Evolutionary conservation across 768 basidiomycete genomes (phyloP).

Genomic region (Boletus vinaceobasis): DNA sequence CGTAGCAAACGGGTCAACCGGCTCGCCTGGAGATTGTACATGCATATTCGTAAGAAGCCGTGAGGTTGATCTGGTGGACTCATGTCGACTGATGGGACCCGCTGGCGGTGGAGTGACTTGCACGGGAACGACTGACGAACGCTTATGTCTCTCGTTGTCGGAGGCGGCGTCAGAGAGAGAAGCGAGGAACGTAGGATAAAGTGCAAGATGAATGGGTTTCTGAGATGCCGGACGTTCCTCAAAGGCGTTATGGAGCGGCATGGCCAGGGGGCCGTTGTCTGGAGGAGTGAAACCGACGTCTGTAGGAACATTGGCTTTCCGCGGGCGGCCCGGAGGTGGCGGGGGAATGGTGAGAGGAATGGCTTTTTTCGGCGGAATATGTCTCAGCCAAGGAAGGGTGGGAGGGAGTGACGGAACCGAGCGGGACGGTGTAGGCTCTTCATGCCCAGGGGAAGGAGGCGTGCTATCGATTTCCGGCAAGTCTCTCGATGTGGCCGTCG

Average conservation of each 20-base stretch:
- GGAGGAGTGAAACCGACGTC: constrained; percentile 30
- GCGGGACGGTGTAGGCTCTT: constrained; percentile 29
- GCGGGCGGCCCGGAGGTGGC: constrained; percentile 30
- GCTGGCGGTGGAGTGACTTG: constrained; percentile 12
- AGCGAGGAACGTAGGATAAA: constrained; percentile 16
- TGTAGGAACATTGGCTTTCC: constrained; percentile 36
- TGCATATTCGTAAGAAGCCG: constrained; percentile 43
- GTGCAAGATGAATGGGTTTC: constrained; percentile 15
- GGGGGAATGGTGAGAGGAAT: constrained; percentile 36
- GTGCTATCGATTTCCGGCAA: constrained; percentile 31
- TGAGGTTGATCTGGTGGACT: constrained; percentile 37
- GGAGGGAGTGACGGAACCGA: constrained; percentile 32
- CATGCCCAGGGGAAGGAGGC: constrained; percentile 24
- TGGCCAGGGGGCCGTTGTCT: constrained; percentile 28
- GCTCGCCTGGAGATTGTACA: constrained; percentile 35
- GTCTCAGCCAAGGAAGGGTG: constrained; percentile 24
- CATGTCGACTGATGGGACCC: constrained; percentile 17
- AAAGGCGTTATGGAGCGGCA: constrained; percentile 45
- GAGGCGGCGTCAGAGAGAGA: constrained; percentile 4
- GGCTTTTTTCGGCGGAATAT: constrained; percentile 21
- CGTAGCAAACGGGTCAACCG: constrained; percentile 61
- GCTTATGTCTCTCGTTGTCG: constrained; percentile 18
- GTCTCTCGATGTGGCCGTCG: constrained; percentile 22
- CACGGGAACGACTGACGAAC: constrained; percentile 20
- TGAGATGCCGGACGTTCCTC: constrained; percentile 16